phyloP scores from a whole-genome alignment of 805 yeast genomes.

The Lachancea kluyveri region DNA sequence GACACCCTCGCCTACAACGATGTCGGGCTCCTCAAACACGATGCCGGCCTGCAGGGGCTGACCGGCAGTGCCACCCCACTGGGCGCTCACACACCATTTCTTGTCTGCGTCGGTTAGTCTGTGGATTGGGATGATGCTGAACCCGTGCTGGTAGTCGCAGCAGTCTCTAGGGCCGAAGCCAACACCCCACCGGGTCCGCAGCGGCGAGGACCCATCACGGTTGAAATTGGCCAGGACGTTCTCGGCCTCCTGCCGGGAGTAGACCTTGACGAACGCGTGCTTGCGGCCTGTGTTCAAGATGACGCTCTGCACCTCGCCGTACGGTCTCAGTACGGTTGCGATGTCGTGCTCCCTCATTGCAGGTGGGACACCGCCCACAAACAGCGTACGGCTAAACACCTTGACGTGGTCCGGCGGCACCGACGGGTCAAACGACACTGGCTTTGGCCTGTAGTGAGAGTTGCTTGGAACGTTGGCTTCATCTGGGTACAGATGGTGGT shows the following conservation, averaged over 20 bases:
- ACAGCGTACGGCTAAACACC: slow-evolving; percentile 84
- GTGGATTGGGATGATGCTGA: slow-evolving; percentile 77
- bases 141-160: slow-evolving; percentile 89
- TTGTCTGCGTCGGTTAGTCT: slow-evolving; percentile 92
- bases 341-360: slow-evolving; percentile 73
- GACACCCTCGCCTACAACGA: slow-evolving; percentile 91
- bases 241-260: slow-evolving; percentile 88
- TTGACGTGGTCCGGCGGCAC: slow-evolving; percentile 75
- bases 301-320: slow-evolving; percentile 87
- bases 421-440: slow-evolving; percentile 60
- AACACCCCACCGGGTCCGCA: slow-evolving; percentile 97
- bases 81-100: slow-evolving; percentile 82
- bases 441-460: slow-evolving; percentile 71
- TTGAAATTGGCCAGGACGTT: slow-evolving; percentile 66
- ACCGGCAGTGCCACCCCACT: slow-evolving; percentile 98
- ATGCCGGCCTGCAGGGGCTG: slow-evolving; percentile 70
- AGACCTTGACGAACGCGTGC: slow-evolving; percentile 94
- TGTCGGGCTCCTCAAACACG: slow-evolving; percentile 94
- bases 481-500: slow-evolving; percentile 34
- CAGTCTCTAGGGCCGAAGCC: slow-evolving; percentile 99
- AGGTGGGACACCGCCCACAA: slow-evolving; percentile 89
- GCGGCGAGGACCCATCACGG: slow-evolving; percentile 52
- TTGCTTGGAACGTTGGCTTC: slow-evolving; percentile 67
- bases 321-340: slow-evolving; percentile 67
- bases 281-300: slow-evolving; percentile 83